Evolutionary conservation across 2,329 filamentous ascomycete species (phyloP).

Genomic region (Colletotrichum neosansevieriae): DNA sequence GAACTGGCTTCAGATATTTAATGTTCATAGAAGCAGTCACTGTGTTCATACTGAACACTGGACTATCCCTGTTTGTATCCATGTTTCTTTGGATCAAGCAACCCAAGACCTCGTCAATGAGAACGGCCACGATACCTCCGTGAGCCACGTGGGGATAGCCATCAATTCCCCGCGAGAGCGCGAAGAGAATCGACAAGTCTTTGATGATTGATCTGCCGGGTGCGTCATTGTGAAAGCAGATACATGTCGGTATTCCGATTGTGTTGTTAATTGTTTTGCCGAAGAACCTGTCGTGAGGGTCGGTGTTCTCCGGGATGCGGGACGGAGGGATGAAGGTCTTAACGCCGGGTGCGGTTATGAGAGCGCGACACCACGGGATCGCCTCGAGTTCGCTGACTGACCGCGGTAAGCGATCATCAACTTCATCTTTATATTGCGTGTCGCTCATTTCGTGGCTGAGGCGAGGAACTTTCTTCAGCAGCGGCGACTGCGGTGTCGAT

Average conservation of each 20-base stretch:
- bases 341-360: conserved; percentile 45
- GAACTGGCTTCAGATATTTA: conserved; percentile 50
- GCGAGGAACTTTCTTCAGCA: not conserved
- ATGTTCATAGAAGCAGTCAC: conserved; percentile 53
- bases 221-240: conserved; percentile 49
- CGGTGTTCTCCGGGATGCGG: conserved; percentile 46
- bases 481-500: not conserved
- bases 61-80: conserved; percentile 48
- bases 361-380: conserved; percentile 51
- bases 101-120: conserved; percentile 54
- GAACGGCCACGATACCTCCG: conserved; percentile 51
- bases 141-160: conserved; percentile 51
- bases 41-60: conserved; percentile 45
- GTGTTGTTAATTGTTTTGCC: conserved; percentile 47
- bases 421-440: too few relatives aligned
- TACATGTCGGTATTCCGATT: conserved; percentile 49
- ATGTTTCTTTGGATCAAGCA: conserved; percentile 52
- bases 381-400: conserved; percentile 47
- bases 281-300: conserved; percentile 51
- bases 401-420: not conserved
- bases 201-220: conserved; percentile 43
- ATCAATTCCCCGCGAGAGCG: conserved; percentile 50
- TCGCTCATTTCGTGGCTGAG: not conserved
- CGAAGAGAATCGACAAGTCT: conserved; percentile 48
- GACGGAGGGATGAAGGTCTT: conserved; percentile 51